Base-by-base conservation (phyloP, 495 filamentous ascomycete species). In the Sphaerosporella brunnea region DNA sequence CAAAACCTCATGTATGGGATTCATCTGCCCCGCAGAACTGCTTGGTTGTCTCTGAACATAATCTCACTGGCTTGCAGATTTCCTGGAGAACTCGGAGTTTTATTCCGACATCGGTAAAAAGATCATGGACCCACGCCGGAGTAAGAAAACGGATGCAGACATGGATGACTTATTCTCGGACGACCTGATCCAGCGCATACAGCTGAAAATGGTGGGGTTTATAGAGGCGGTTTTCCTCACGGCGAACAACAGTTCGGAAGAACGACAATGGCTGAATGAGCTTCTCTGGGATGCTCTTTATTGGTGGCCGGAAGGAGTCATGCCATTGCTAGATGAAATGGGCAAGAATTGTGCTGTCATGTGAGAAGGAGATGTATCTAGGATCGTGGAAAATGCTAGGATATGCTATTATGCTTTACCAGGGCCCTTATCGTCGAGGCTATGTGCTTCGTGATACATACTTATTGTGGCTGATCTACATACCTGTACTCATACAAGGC, bases 31-130 rank as follows among this genome's bases (percentile, higher is more conserved):
- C 1, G 13, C 19, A 25, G 11, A 13, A 13, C 2, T 13, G 24
- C 10, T 26, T 43, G n/a, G n/a, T n/a, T n/a, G n/a, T n/a, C n/a
- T n/a, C n/a, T n/a, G n/a, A n/a, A n/a, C n/a, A n/a, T n/a, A n/a
- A n/a, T 43, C 3, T n/a, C 8, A 25, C 40, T 4, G 11, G n/a
- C n/a, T n/a, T n/a, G n/a, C n/a, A n/a, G n/a, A n/a, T n/a, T n/a
- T 40, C 37, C 20, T 40, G 18, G 37, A 40, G 37, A 40, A 40
- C 37, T 16, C 37, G 10, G n/a, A 13, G n/a, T 18, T 43, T 26
- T 26, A 43, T 18, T 11, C 40, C 10, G 18, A 43, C 2, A 8
- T 43, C 21, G 40, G 21, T 11, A 18, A 24, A 43, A 13, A 24
- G 24, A 43, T 43, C 2, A 43, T 43, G 40, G 3, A 24, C 11